A percentile compares a stretch with the other conserved stretches of the same genome.
phyloP scores from a whole-genome alignment of 2,329 filamentous ascomycete genomes.

The Colletotrichum spaethianum region DNA sequence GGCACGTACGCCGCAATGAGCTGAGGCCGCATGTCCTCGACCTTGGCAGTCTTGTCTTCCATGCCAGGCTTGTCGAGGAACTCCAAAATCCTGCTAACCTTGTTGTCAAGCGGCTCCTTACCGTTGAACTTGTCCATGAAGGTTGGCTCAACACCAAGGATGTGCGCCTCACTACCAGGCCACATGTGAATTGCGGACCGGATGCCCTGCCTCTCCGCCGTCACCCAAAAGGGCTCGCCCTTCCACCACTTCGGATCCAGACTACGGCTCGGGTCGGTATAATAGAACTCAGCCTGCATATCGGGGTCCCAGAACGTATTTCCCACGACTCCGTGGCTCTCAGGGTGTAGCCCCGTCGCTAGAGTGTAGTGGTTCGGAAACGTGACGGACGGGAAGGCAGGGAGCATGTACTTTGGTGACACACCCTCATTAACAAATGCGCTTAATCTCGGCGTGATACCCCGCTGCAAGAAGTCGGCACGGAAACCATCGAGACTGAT shows the following conservation, averaged over 20 bases:
- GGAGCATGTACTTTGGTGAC: conserved; percentile 92
- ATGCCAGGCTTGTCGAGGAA: conserved; percentile 86
- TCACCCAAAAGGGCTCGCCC: conserved; percentile 94
- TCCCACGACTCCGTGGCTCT: conserved; percentile 92
- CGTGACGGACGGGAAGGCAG: conserved; percentile 95
- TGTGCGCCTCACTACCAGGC: conserved; percentile 94
- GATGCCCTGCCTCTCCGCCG: conserved; percentile 86
- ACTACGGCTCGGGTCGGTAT: conserved; percentile 82
- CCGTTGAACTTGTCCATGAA: conserved; percentile 90
- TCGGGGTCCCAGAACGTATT: conserved; percentile 95
- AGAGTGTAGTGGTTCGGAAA: conserved; percentile 98
- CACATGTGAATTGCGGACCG: conserved; percentile 95
- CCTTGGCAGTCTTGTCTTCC: conserved; percentile 67
- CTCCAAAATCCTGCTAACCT: conserved; percentile 85
- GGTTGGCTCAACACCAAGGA: conserved; percentile 80
- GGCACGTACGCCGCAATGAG: conserved; percentile 96
- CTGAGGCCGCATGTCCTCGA: conserved; percentile 79
- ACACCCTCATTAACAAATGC: conserved; percentile 86
- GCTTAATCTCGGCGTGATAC: conserved; percentile 85
- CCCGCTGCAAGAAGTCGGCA: conserved; percentile 89
- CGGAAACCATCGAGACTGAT: conserved; percentile 97
- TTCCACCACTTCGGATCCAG: conserved; percentile 94
- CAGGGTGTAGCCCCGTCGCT: conserved; percentile 91
- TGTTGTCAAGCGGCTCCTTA: conserved; percentile 79
- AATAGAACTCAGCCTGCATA: conserved; percentile 85